Base-by-base conservation (phyloP, 2,329 filamentous ascomycete genomes). In the Diaporthe sp. region DNA sequence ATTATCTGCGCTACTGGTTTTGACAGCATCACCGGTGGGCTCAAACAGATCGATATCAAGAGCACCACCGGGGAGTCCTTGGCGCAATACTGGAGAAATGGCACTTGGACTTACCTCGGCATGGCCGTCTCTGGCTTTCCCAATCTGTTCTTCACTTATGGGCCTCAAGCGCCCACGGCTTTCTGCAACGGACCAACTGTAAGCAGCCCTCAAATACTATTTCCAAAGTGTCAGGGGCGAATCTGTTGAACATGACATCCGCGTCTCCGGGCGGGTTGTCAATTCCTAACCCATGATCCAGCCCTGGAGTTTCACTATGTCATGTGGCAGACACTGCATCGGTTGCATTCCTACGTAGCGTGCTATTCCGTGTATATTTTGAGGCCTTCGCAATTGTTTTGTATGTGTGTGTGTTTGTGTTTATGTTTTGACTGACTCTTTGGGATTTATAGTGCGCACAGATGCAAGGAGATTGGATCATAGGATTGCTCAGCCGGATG, bases 121-220 rank as follows among this genome's bases (percentile, higher is more conserved):
- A 83, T 85, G 57, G 79, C 82, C 0, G 79, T 83, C 15, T 76
- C 81, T 2, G 83, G 82, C 0, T 88, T 84, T 76, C 87, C 86
- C 1, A 88, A 88, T 76, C 82, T 88, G 80, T 87, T 87, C 77
- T 84, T 84, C 79, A 71, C 80, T 10, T 85, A 84, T 72, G 84
- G 84, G 0, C 85, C 85, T 1, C 84, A 86, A 47, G 82, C 78
- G 1, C 85, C 85, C 4, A 83, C 83, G 1, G 72, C 72, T 4
- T 78, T 86, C 72, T 70, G 80, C 75, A 86, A 86, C 66, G 85
- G 84, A 1, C 85, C 85, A 0, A 83, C 82, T 0, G 61, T 67
- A 52, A 67, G 61, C n/a, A 52, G 13, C 7, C 30, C 45, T 22
- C 22, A 52, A 19, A 17, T 6, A 25, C 28, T 15, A 9, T 50